phyloP scores from a whole-genome alignment of 2,329 filamentous ascomycete species.

The Penicillium glabrum region DNA sequence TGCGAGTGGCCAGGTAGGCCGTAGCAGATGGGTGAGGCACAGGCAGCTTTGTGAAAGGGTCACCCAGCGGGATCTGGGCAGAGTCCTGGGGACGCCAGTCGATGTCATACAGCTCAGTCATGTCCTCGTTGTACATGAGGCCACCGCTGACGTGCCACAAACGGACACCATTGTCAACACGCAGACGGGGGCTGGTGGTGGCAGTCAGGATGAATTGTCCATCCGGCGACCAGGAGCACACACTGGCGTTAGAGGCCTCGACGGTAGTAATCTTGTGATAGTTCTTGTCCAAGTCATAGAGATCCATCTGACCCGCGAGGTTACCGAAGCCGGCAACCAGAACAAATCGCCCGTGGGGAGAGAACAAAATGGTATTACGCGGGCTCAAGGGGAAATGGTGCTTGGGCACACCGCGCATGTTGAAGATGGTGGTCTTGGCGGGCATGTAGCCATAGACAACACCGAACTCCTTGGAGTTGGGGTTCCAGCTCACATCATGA shows the following conservation, averaged over 20 bases:
- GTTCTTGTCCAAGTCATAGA: slow-evolving; percentile 94
- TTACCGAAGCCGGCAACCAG: slow-evolving; percentile 97
- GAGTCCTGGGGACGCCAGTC: slow-evolving; percentile 76
- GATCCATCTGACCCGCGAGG: slow-evolving; percentile 93
- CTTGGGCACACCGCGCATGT: slow-evolving; percentile 75
- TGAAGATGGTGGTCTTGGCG: slow-evolving; percentile 98
- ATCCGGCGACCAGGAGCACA: slow-evolving; percentile 97
- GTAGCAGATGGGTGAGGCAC: slow-evolving; percentile 78
- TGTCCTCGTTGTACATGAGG: slow-evolving; percentile 93
- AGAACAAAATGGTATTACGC: slow-evolving; percentile 93
- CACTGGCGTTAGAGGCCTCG: slow-evolving; percentile 90
- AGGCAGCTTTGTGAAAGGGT: slow-evolving; percentile 74
- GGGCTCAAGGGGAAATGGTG: slow-evolving; percentile 85
- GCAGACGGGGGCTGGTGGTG: slow-evolving; percentile 91
- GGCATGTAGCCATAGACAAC: slow-evolving; percentile 99
- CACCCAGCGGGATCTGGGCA: slow-evolving; percentile 60
- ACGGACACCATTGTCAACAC: slow-evolving; percentile 94
- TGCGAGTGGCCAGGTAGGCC: slow-evolving; percentile 78
- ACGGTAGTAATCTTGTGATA: slow-evolving; percentile 91
- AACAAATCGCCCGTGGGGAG: slow-evolving; percentile 87
- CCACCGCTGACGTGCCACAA: slow-evolving; percentile 89
- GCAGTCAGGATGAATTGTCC: slow-evolving; percentile 94
- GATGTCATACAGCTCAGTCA: slow-evolving; percentile 90
- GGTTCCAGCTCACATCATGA: slow-evolving; percentile 97
- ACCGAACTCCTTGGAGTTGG: slow-evolving; percentile 95